Percentiles rank a stretch among this genome's conserved stretches.
Evolutionary conservation across 495 filamentous ascomycete species (phyloP).

Genomic region (Neurospora sp.): DNA sequence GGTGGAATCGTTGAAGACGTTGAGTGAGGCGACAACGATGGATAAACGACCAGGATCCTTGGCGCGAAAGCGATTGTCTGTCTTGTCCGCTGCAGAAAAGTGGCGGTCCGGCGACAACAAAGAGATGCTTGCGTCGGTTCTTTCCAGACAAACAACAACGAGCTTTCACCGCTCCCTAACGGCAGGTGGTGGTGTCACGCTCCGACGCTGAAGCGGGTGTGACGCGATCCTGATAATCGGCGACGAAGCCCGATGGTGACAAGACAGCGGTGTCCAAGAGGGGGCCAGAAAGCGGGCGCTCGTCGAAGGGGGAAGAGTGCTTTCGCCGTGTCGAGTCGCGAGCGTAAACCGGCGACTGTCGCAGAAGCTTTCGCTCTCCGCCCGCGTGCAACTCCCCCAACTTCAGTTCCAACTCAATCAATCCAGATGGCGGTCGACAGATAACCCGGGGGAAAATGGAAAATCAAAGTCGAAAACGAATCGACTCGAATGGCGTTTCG

Average conservation of each 20-base stretch:
- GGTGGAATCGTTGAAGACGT: constrained; percentile 7
- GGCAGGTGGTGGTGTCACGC: neutral
- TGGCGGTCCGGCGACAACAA: constrained; percentile 2
- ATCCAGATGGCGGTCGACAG: constrained; percentile 9
- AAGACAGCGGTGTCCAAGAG: constrained; percentile 3
- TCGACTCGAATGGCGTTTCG: constrained; percentile 6
- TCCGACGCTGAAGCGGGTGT: neutral
- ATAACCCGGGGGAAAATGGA: constrained; percentile 1
- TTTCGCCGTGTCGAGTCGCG: constrained; percentile 27
- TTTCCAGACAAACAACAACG: neutral
- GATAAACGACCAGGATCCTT: constrained; percentile 4
- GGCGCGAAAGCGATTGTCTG: constrained; percentile 1
- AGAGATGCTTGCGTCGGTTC: neutral
- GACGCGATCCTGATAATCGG: neutral
- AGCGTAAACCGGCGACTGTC: constrained; percentile 12
- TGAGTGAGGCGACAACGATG: constrained; percentile 10
- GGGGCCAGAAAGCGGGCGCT: constrained; percentile 10
- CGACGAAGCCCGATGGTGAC: neutral
- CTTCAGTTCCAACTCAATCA: constrained; percentile 10
- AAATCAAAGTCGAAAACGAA: neutral
- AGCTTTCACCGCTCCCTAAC: neutral
- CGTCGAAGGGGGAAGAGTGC: constrained; percentile 20
- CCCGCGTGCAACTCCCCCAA: neutral
- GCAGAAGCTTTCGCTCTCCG: constrained; percentile 6
- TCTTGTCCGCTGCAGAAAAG: neutral